Evolutionary conservation across 1,139 yeast genomes (phyloP), one percentile per base, ranked within the genome.

Genomic region (Pichia sp.): DNA sequence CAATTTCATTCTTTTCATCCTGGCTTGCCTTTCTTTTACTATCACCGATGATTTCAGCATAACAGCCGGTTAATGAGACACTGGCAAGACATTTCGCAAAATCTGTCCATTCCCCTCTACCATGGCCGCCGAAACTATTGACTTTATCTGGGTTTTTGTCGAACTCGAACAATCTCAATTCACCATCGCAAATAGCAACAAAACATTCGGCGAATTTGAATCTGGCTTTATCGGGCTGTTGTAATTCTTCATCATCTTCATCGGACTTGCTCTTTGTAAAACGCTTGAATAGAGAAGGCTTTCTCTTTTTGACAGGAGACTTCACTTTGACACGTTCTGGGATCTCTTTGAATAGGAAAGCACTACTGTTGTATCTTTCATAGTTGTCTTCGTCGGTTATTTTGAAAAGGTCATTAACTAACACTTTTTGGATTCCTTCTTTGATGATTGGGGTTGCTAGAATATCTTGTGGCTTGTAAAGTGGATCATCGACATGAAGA

Each of bases 361-460:
- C 28, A 22, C 43, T 40, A 21, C 43, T 40, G 20, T 15, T 38
- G 22, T 28, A 27, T 20, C 22, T 27, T 12, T 40, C 43, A n/a
- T 33, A 32, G 24, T 20, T 24, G 15, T 35, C 24, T 18, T 33
- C 38, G 10, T 15, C 22, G 7, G 6, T 14, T 7, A 19, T 9
- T n/a, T 33, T 17, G 22, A 20, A 24, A 11, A 19, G 15, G 10
- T 41, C 44, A 19, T 41, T 41, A 19, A 32, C 35, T 21, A 40
- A 17, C 7, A 40, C 38, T 38, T 38, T 37, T 53, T 85, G 70
- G 40, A 85, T 64, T 0, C 95, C 94, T 67, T 86, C 94, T 60
- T 85, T 84, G 50, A 83, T 76, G 77, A 87, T 85, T 2, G 94
- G 94, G 2, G 91, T 79, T 0, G 93, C 94, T 45, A 76, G 74